These are phyloP conservation scores for Zostera marina DNA, from an alignment of 116 monocot species.

Conservation along the genomic window DNA sequence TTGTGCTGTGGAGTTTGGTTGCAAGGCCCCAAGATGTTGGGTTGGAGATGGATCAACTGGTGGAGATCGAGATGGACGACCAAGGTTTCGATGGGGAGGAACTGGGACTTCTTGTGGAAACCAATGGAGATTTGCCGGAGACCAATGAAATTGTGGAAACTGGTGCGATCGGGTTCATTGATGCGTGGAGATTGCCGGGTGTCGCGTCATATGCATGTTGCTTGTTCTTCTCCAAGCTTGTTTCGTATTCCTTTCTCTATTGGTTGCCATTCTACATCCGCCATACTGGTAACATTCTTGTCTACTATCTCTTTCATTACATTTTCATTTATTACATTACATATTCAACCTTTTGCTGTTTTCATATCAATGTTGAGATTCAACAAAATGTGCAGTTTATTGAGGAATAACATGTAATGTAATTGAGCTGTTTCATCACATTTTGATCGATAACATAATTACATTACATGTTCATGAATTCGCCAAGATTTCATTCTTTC, in stretches of 20 bases:
- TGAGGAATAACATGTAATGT: too few relatives aligned
- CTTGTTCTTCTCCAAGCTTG: constrained; percentile 90
- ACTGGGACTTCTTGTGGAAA: constrained; percentile 16
- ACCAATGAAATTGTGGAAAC: neutral
- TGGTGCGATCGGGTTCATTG: constrained; percentile 60
- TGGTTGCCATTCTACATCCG: constrained; percentile 92
- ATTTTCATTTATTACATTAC: neutral
- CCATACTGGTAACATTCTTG: constrained; percentile 37
- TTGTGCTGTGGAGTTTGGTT: constrained; percentile 38
- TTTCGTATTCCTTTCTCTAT: constrained; percentile 82
- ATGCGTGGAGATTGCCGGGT: constrained; percentile 73
- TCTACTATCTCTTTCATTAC: neutral
- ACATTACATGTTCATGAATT: too few relatives aligned
- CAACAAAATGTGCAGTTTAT: too few relatives aligned
- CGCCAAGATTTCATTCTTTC: too few relatives aligned
- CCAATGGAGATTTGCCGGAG: neutral
- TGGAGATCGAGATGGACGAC: constrained; percentile 33
- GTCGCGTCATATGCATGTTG: constrained; percentile 62
- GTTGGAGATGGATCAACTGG: constrained; percentile 4
- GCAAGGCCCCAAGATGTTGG: constrained; percentile 40
- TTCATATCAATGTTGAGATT: too few relatives aligned
- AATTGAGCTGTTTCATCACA: too few relatives aligned
- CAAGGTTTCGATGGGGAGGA: constrained; percentile 17
- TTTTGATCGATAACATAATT: too few relatives aligned
- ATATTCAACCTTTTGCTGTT: too few relatives aligned